These are phyloP conservation scores for Herpetomonas samuelpessoai DNA, from an alignment of 208 protist genomes.

Conservation along the genomic window DNA sequence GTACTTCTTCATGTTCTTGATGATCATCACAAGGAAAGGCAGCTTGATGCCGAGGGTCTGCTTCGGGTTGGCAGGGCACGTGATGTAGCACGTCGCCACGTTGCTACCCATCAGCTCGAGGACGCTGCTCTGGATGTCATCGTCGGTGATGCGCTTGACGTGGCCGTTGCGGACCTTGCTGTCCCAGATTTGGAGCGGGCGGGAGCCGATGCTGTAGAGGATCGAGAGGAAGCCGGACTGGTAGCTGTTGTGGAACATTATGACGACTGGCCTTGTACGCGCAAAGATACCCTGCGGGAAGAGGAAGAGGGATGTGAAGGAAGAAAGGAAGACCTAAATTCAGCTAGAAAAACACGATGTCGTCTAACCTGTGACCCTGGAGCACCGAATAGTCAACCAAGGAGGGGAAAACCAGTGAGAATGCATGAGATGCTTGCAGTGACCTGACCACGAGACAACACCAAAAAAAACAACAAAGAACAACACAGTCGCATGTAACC, in stretches of 20 bases:
- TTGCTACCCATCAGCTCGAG: constrained; percentile 99
- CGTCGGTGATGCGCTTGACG: constrained; percentile 99
- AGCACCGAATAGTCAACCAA: too few relatives aligned
- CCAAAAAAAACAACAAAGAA: too few relatives aligned
- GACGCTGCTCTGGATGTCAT: constrained; percentile 99
- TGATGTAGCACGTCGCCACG: constrained; percentile 98
- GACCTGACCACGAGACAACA: too few relatives aligned
- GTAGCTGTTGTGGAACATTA: constrained; percentile 99
- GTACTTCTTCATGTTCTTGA: constrained; percentile 99
- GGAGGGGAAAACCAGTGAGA: too few relatives aligned
- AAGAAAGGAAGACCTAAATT: too few relatives aligned
- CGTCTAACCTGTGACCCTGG: too few relatives aligned
- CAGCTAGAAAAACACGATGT: too few relatives aligned
- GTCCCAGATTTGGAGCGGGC: constrained; percentile 99
- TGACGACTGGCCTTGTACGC: too few relatives aligned
- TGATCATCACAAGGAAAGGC: constrained; percentile 99
- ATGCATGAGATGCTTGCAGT: too few relatives aligned
- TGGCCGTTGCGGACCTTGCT: constrained; percentile 97
- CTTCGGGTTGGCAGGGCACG: constrained; percentile 95
- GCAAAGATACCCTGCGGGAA: too few relatives aligned
- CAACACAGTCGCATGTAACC: too few relatives aligned
- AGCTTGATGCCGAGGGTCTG: constrained; percentile 99
- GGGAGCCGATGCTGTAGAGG: constrained; percentile 98
- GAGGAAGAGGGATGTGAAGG: too few relatives aligned
- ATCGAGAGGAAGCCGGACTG: constrained; percentile 99